Conservation (phyloP, 116 monocot genomes). For the Phalaenopsis hybrid region DNA sequence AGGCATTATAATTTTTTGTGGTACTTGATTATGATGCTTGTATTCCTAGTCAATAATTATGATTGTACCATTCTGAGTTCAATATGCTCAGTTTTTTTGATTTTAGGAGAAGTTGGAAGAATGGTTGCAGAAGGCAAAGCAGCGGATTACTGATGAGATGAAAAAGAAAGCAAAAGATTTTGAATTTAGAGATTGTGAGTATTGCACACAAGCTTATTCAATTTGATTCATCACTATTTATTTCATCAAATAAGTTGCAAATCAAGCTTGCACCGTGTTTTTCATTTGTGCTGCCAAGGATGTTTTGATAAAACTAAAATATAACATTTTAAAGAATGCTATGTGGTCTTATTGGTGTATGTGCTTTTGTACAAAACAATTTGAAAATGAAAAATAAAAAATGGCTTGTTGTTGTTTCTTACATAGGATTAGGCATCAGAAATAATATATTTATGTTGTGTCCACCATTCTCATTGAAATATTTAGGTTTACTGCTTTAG, state of each 20-base stretch:
- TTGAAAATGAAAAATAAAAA: too few relatives aligned
- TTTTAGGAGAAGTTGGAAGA: slow-evolving; percentile 62
- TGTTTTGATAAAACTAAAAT: neutral
- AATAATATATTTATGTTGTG: too few relatives aligned
- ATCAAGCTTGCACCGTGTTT: neutral
- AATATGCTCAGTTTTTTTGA: neutral
- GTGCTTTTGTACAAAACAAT: neutral
- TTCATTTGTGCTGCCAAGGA: neutral
- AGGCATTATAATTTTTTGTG: neutral
- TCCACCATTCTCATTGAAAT: too few relatives aligned
- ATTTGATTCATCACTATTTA: neutral
- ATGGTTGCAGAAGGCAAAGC: slow-evolving; percentile 51
- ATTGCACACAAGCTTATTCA: neutral
- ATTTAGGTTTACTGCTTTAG: too few relatives aligned
- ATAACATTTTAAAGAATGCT: neutral
- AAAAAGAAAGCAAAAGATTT: slow-evolving; percentile 30
- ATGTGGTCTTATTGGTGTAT: neutral
- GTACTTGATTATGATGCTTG: neutral
- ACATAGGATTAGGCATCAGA: too few relatives aligned
- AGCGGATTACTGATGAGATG: slow-evolving; percentile 41
- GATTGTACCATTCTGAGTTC: neutral
- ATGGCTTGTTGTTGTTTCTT: too few relatives aligned
- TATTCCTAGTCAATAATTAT: neutral
- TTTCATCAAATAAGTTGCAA: neutral
- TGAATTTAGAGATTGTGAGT: slow-evolving; percentile 34